Evolutionary conservation across 306 rosid genomes (phyloP).

Genomic region (Begonia fuchsioides): DNA sequence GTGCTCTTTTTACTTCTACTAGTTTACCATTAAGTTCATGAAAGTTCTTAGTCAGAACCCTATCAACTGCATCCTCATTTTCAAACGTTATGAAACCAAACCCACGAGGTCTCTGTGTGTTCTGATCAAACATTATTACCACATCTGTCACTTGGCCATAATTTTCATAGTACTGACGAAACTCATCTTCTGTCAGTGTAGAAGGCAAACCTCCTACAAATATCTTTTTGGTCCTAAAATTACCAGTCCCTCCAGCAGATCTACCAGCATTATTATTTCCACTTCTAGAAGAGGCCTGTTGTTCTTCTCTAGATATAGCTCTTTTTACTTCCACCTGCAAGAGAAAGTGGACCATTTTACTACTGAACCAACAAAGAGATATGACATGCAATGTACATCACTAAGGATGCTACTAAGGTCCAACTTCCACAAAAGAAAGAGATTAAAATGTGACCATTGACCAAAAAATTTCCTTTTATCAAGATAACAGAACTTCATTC

Average conservation of each 20-base stretch:
- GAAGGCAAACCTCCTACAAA: constrained; percentile 56
- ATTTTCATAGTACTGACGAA: constrained; percentile 40
- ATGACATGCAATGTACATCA: background rate
- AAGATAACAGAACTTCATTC: too few species aligned
- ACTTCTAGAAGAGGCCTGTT: constrained; percentile 34
- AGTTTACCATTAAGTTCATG: constrained; percentile 48
- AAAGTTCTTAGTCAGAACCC: constrained; percentile 36
- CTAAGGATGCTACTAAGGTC: too few species aligned
- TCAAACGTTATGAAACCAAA: constrained; percentile 56
- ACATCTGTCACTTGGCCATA: constrained; percentile 45
- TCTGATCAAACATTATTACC: constrained; percentile 55
- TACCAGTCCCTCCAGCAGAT: constrained; percentile 40
- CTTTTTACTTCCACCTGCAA: constrained; percentile 46
- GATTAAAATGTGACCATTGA: too few species aligned
- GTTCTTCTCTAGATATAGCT: constrained; percentile 53
- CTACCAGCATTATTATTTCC: constrained; percentile 25
- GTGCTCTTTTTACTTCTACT: constrained; percentile 53
- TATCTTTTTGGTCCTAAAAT: constrained; percentile 42
- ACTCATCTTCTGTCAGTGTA: constrained; percentile 40
- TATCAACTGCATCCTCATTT: constrained; percentile 44
- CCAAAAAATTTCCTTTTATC: too few species aligned
- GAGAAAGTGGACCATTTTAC: constrained; percentile 5
- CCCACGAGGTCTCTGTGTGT: constrained; percentile 52
- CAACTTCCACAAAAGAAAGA: too few species aligned
- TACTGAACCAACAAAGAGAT: background rate